Evolutionary conservation across 1,139 yeast genomes (phyloP).

Genomic region (Hyphopichia burtonii): DNA sequence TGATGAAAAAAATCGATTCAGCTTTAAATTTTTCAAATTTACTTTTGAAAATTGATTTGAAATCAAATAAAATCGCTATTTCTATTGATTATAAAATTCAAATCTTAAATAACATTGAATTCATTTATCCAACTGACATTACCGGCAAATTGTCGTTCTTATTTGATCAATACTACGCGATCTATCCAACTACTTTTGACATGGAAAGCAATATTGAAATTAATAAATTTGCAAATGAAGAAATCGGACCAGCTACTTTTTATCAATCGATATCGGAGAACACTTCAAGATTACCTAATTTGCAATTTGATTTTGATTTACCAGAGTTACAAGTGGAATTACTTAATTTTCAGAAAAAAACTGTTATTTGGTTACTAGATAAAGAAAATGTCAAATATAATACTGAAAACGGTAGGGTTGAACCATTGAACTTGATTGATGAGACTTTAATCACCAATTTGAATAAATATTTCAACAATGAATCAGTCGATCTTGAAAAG

Average conservation of each 20-base stretch:
- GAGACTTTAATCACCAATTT: background rate
- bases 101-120: background rate
- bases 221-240: slow-evolving; percentile 8
- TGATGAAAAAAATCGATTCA: background rate
- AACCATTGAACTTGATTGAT: slow-evolving; percentile 14
- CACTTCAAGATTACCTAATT: slow-evolving; percentile 23
- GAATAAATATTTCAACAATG: background rate
- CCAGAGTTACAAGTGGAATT: slow-evolving; percentile 51
- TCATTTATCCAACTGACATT: slow-evolving; percentile 3
- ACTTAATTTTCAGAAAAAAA: slow-evolving; percentile 58
- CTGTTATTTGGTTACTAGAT: slow-evolving; percentile 63
- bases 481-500: slow-evolving; percentile 5
- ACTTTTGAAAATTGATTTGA: background rate
- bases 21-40: background rate
- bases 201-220: background rate
- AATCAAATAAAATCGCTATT: background rate
- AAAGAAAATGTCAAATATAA: slow-evolving; percentile 55
- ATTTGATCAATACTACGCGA: background rate
- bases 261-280: slow-evolving; percentile 35
- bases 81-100: background rate
- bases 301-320: slow-evolving; percentile 26
- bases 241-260: slow-evolving; percentile 27
- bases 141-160: background rate
- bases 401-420: slow-evolving; percentile 21
- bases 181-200: background rate